Evolutionary conservation across 495 filamentous ascomycete species (phyloP).

Genomic region (Penicillium cataractarum): DNA sequence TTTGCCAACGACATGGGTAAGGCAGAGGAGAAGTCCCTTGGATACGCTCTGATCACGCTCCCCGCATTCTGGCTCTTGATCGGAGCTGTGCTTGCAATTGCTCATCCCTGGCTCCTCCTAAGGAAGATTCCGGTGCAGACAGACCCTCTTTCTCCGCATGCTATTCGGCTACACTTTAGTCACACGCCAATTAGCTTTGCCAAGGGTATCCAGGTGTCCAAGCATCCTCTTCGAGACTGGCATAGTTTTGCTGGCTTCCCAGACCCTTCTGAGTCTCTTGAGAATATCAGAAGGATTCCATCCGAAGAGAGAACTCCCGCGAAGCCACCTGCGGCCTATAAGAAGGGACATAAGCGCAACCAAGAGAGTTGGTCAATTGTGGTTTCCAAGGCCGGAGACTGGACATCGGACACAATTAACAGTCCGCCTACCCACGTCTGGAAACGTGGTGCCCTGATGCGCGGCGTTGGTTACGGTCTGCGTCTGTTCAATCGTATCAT

Average conservation of each 20-base stretch:
- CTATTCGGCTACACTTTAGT: constrained; percentile 67
- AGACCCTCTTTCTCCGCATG: constrained; percentile 67
- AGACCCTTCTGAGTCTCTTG: constrained; percentile 23
- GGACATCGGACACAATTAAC: constrained; percentile 64
- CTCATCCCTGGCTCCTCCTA: constrained; percentile 71
- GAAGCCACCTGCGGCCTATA: background rate
- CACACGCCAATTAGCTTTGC: constrained; percentile 42
- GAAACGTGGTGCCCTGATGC: constrained; percentile 49
- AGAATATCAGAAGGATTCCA: constrained; percentile 2
- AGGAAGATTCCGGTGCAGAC: constrained; percentile 59
- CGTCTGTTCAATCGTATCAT: constrained; percentile 64
- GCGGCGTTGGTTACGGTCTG: constrained; percentile 67
- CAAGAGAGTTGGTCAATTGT: constrained; percentile 36
- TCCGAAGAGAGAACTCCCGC: background rate
- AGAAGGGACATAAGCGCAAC: constrained; percentile 17
- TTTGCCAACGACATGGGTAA: constrained; percentile 32
- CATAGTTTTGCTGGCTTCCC: constrained; percentile 75
- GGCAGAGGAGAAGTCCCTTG: constrained; percentile 22
- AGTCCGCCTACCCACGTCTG: constrained; percentile 49
- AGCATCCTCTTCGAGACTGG: constrained; percentile 63
- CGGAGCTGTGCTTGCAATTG: constrained; percentile 58
- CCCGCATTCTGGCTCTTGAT: constrained; percentile 73
- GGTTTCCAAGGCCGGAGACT: constrained; percentile 75
- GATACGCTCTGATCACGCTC: constrained; percentile 47
- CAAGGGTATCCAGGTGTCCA: constrained; percentile 35